Evolutionary conservation across 768 basidiomycete species (phyloP).

Genomic region (Agrocybe praecox): DNA sequence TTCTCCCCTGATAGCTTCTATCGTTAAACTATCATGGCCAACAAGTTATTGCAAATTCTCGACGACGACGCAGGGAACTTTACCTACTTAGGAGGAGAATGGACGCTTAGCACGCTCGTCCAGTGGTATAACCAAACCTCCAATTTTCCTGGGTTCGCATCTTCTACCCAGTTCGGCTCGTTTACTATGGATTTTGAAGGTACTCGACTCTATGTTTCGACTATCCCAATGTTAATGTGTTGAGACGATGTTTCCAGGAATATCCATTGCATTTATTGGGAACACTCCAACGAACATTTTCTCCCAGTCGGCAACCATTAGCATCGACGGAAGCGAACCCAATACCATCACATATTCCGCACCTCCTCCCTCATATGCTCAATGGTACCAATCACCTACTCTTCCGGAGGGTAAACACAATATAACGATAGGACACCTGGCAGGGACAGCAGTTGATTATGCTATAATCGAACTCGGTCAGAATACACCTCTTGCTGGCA

Average conservation of each 20-base stretch:
- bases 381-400: slow-evolving; percentile 28
- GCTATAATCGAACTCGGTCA: slow-evolving; percentile 23
- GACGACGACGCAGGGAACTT: slow-evolving; percentile 20
- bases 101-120: slow-evolving; percentile 18
- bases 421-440: slow-evolving; percentile 22
- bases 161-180: slow-evolving; percentile 13
- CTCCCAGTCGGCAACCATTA: slow-evolving; percentile 18
- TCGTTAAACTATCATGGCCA: slow-evolving; percentile 7
- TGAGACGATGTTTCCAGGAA: slow-evolving; percentile 10
- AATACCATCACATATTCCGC: slow-evolving; percentile 15
- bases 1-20: background rate
- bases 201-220: background rate
- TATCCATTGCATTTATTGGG: slow-evolving; percentile 23
- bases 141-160: slow-evolving; percentile 17
- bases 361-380: slow-evolving; percentile 13
- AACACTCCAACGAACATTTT: slow-evolving; percentile 16
- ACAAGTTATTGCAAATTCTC: slow-evolving; percentile 12
- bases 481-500: slow-evolving; percentile 20
- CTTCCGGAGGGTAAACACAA: slow-evolving; percentile 25
- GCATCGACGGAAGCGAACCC: slow-evolving; percentile 21
- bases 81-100: slow-evolving; percentile 17
- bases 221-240: background rate
- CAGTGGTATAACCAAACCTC: slow-evolving; percentile 19
- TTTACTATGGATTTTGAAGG: slow-evolving; percentile 21
- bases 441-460: slow-evolving; percentile 24